phyloP scores from a whole-genome alignment of 2,329 filamentous ascomycete species.

The Gaeumannomyces sp. region DNA sequence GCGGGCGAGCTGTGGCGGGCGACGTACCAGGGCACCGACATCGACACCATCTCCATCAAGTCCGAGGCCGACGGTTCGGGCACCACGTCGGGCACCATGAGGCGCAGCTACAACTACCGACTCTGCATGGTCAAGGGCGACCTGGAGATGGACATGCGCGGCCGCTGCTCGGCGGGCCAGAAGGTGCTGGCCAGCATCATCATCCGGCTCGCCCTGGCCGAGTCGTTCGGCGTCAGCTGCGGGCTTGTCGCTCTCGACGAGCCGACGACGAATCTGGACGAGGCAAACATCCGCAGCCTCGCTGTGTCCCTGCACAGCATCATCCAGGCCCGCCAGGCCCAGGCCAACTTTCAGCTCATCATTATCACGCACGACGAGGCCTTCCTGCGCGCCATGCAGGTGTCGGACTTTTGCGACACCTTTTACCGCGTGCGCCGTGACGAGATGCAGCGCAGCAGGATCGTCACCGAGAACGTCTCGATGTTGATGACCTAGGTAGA shows the following conservation, averaged over 20 bases:
- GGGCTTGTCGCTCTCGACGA: slow-evolving; percentile 95
- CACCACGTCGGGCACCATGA: slow-evolving; percentile 41
- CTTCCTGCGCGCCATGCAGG: slow-evolving; percentile 89
- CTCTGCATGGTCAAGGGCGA: slow-evolving; percentile 97
- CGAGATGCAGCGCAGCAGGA: slow-evolving; percentile 79
- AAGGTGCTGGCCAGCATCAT: slow-evolving; percentile 97
- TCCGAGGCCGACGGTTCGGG: slow-evolving; percentile 74
- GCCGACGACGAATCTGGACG: slow-evolving; percentile 93
- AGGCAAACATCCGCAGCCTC: slow-evolving; percentile 87
- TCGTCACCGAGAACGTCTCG: slow-evolving; percentile 60
- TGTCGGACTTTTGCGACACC: slow-evolving; percentile 83
- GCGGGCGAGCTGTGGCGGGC: slow-evolving; percentile 94
- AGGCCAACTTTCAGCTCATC: slow-evolving; percentile 95
- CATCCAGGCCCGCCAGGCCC: slow-evolving; percentile 73
- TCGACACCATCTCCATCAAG: slow-evolving; percentile 92
- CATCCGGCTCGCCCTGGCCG: slow-evolving; percentile 89
- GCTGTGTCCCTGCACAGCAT: slow-evolving; percentile 81
- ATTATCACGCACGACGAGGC: slow-evolving; percentile 99
- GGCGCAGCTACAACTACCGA: slow-evolving; percentile 91
- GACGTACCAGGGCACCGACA: slow-evolving; percentile 94
- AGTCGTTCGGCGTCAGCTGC: slow-evolving; percentile 94
- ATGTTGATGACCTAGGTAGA: slow-evolving; percentile 7
- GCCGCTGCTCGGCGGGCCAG: slow-evolving; percentile 91
- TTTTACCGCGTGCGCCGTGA: slow-evolving; percentile 86
- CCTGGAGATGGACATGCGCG: slow-evolving; percentile 98